These are phyloP conservation scores for Penicillium sp. DNA, from an alignment of 2,329 filamentous ascomycete species.

Conservation along the genomic window DNA sequence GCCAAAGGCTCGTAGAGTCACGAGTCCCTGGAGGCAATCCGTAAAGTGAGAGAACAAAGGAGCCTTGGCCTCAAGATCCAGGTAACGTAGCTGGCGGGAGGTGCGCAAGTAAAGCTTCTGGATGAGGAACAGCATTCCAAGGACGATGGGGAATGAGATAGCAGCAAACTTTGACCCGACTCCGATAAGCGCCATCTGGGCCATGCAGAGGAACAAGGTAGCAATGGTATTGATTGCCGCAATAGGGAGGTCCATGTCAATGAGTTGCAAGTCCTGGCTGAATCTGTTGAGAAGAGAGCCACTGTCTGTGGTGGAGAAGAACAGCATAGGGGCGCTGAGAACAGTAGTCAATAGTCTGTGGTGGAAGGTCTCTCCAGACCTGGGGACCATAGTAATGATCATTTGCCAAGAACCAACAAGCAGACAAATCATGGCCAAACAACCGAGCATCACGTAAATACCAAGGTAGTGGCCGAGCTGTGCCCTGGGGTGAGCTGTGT, in stretches of 20 bases:
- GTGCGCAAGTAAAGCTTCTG: conserved; percentile 62
- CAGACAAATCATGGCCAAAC: conserved; percentile 37
- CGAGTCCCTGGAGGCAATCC: conserved; percentile 56
- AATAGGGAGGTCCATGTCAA: conserved; percentile 46
- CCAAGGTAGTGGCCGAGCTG: conserved; percentile 39
- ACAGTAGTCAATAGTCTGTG: conserved; percentile 50
- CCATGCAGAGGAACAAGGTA: conserved; percentile 39
- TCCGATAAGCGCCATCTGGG: conserved; percentile 52
- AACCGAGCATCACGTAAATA: conserved; percentile 42
- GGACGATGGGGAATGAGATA: conserved; percentile 52
- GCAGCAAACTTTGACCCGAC: conserved; percentile 49
- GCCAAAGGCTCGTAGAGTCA: conserved; percentile 58
- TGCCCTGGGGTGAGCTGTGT: conserved; percentile 35
- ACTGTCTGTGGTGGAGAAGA: conserved; percentile 44
- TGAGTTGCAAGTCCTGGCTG: conserved; percentile 46
- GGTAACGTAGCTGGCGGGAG: conserved; percentile 58
- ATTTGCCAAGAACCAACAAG: conserved; percentile 46
- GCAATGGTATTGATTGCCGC: conserved; percentile 42
- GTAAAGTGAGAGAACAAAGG: conserved; percentile 60
- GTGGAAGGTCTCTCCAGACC: conserved; percentile 53
- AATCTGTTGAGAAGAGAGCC: conserved; percentile 46
- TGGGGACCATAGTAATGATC: conserved; percentile 55
- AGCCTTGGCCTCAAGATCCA: conserved; percentile 63
- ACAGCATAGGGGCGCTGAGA: conserved; percentile 44
- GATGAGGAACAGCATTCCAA: conserved; percentile 49